Conservation (phyloP, 495 filamentous ascomycete species). For the Aspergillus ostianus region DNA sequence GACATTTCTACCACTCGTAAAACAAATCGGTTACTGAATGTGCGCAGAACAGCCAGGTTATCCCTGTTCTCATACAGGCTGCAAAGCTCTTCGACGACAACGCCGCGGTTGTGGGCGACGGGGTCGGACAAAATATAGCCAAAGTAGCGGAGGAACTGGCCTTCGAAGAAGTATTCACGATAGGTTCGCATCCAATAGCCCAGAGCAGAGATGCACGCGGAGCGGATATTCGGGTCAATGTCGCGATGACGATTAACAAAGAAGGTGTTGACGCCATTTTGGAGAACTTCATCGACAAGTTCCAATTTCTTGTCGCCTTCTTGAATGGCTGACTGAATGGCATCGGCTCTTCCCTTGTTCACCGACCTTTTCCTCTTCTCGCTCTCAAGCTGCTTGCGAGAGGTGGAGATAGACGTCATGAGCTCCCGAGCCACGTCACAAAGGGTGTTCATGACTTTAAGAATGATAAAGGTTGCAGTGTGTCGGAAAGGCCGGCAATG, state of each 20-base stretch:
- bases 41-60: conserved; percentile 72
- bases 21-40: conserved; percentile 88
- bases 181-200: conserved; percentile 83
- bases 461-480: conserved; percentile 77
- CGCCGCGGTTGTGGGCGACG: conserved; percentile 62
- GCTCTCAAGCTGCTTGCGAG: conserved; percentile 74
- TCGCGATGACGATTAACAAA: conserved; percentile 96
- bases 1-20: conserved; percentile 92
- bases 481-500: conserved; percentile 84
- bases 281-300: conserved; percentile 63
- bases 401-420: conserved; percentile 67
- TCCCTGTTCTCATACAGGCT: conserved; percentile 72
- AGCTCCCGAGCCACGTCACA: conserved; percentile 60
- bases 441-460: conserved; percentile 71
- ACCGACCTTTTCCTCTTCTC: conserved; percentile 73
- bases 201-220: conserved; percentile 79
- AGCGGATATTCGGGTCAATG: conserved; percentile 80
- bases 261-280: conserved; percentile 81
- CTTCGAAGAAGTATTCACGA: conserved; percentile 83
- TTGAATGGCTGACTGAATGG: conserved; percentile 64
- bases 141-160: conserved; percentile 83
- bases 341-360: conserved; percentile 71
- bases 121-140: conserved; percentile 92
- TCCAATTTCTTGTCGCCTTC: conserved; percentile 64
- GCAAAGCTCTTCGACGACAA: conserved; percentile 77